A percentile compares a stretch with the other conserved stretches of the same genome.
Evolutionary conservation across 2,329 filamentous ascomycete species (phyloP).

Genomic region (Elsinoe necatrix): DNA sequence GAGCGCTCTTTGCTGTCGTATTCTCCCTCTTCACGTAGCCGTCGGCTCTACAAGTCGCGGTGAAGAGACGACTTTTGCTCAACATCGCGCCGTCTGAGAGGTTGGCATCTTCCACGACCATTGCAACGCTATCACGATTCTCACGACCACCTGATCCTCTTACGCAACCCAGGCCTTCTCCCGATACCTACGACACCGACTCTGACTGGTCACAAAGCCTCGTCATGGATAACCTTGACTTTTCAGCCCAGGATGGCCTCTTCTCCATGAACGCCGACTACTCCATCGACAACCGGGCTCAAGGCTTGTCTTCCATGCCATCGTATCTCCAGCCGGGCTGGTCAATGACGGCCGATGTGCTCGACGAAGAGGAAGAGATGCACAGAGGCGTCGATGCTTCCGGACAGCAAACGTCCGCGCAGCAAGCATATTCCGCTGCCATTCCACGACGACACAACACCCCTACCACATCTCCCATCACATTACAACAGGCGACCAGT

Average conservation of each 20-base stretch:
- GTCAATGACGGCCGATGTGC: constrained; percentile 15
- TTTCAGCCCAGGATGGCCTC: constrained; percentile 17
- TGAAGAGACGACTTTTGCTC: constrained; percentile 14
- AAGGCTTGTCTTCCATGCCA: constrained; percentile 12
- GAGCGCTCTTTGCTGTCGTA: not conserved
- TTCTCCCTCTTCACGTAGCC: constrained; percentile 12
- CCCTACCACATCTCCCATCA: constrained; percentile 25
- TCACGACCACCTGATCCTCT: constrained; percentile 13
- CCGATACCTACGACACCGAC: not conserved
- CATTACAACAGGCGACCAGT: constrained; percentile 25
- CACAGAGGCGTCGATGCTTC: constrained; percentile 6
- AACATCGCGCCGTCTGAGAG: not conserved
- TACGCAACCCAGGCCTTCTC: not conserved
- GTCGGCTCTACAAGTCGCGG: constrained; percentile 15
- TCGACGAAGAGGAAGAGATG: constrained; percentile 16
- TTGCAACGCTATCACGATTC: constrained; percentile 9
- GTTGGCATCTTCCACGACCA: constrained; percentile 12
- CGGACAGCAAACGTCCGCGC: constrained; percentile 5
- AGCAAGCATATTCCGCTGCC: constrained; percentile 8
- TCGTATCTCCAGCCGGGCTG: constrained; percentile 13
- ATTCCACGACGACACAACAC: constrained; percentile 15
- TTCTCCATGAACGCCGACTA: constrained; percentile 15
- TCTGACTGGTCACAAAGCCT: constrained; percentile 6
- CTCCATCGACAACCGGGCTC: constrained; percentile 8
- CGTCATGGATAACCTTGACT: constrained; percentile 38